Base-by-base conservation (phyloP, 2,329 filamentous ascomycete species). In the Sporothrix humicola region DNA sequence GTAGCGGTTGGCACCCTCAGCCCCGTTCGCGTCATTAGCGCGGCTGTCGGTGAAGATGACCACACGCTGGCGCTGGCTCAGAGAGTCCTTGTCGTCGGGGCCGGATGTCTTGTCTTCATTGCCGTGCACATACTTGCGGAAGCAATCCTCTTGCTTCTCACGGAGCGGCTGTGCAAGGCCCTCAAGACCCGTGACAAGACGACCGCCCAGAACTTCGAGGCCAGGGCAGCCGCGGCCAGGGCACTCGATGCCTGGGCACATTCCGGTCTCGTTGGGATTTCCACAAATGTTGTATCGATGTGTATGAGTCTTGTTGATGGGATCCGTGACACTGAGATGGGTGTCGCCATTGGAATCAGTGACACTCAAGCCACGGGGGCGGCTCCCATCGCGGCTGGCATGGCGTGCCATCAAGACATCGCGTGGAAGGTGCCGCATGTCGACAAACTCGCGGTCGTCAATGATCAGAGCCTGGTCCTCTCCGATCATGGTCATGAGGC, bases 1-100 rank as follows among this genome's bases (percentile, higher is more conserved):
- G 9, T 80, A 79, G 5, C 77, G 76, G 20, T 48, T 75, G 1
- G 79, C 76, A 5, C 76, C 72, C 12, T 73, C 72, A 1, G 75
- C 77, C 6, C 79, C 80, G 15, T 68, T 59, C 1, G 72, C 74
- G 7, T 77, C 79, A 72, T 79, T 77, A 44, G 78, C 76, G 8
- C 77, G 75, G 75, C 76, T 80, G 75, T 79, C 76, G 12, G 79
- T 79, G 52, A 81, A 78, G 66, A 81, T 76, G 69, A 78, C 75
- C 37, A 54, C 66, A 26, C 46, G 46, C 48, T 68, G 66, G 17
- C 66, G 26, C 48, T 54, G 26, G 23, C 78, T 72, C 69, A 78
- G 77, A 46, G 70, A 13, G 13, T 72, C 44, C 17, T 37, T 69
- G 23, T 48, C 54, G 12, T 37, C 23, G 1, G 13, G 13, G 26